Evolutionary conservation across 805 yeast genomes (phyloP).

Genomic region (Wilhelminamyces savonicus): DNA sequence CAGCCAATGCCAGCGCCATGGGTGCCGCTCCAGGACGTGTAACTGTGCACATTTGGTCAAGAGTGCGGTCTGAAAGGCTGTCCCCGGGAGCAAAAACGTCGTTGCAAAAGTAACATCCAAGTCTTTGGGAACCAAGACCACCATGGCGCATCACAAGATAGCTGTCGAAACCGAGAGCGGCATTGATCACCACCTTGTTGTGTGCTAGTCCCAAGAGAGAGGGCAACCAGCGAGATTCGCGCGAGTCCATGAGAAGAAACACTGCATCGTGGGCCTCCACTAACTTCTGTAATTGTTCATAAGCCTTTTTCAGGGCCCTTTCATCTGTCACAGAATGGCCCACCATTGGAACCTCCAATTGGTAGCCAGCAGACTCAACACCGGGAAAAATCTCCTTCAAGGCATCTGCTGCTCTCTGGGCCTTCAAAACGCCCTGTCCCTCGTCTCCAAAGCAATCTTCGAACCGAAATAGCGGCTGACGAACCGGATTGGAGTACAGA

Average conservation of each 20-base stretch:
- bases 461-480: constrained; percentile 83
- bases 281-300: constrained; percentile 43
- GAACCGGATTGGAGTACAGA: constrained; percentile 89
- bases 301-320: constrained; percentile 41
- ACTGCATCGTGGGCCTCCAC: constrained; percentile 68
- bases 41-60: constrained; percentile 98
- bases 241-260: constrained; percentile 82
- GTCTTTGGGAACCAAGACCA: constrained; percentile 27
- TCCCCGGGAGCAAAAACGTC: constrained; percentile 94
- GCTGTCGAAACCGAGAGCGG: constrained; percentile 93
- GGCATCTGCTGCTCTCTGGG: constrained; percentile 68
- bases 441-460: constrained; percentile 67
- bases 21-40: constrained; percentile 95
- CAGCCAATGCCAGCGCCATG: constrained; percentile 80
- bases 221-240: constrained; percentile 98
- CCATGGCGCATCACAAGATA: constrained; percentile 95
- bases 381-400: constrained; percentile 74
- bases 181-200: constrained; percentile 75
- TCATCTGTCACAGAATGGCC: constrained; percentile 79
- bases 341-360: constrained; percentile 87
- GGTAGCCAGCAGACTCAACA: constrained; percentile 55
- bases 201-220: constrained; percentile 68
- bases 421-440: constrained; percentile 67
- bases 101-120: constrained; percentile 95
- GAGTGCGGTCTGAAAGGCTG: constrained; percentile 76